phyloP scores from a whole-genome alignment of 208 protist species.

The Leishmania guyanensis region DNA sequence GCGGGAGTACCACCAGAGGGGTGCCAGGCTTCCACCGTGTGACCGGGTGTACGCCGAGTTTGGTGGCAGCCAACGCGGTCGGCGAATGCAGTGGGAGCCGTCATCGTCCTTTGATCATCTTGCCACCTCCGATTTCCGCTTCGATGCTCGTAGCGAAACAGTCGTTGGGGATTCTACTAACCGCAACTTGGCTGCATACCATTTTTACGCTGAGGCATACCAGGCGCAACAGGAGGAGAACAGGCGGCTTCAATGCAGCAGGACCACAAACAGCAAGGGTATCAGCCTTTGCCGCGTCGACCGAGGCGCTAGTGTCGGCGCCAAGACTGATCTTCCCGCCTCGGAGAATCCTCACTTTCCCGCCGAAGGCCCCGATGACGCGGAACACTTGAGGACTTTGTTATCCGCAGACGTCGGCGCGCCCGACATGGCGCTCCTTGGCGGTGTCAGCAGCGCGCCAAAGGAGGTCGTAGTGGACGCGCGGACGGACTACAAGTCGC shows the following conservation, averaged over 20 bases:
- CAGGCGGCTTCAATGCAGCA: constrained; percentile 5
- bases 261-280: constrained; percentile 3
- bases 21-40: constrained; percentile 41
- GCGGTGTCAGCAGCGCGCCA: not conserved
- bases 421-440: not conserved
- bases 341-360: constrained; percentile 77
- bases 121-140: constrained; percentile 12
- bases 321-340: constrained; percentile 28
- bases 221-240: constrained; percentile 33
- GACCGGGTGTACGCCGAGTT: constrained; percentile 61
- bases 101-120: constrained; percentile 67
- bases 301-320: not conserved
- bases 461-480: constrained; percentile 47
- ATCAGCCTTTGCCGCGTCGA: constrained; percentile 18
- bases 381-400: not conserved
- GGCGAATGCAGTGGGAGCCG: constrained; percentile 52
- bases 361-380: constrained; percentile 3
- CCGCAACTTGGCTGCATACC: constrained; percentile 49
- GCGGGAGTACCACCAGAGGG: constrained; percentile 72
- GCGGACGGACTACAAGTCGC: constrained; percentile 42
- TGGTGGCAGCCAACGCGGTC: constrained; percentile 38
- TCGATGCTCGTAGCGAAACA: constrained; percentile 18
- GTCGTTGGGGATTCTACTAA: constrained; percentile 35
- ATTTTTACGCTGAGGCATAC: constrained; percentile 65
- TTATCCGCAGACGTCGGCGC: not conserved